These are phyloP conservation scores for Ambrosiella beaveri DNA, from an alignment of 2,329 filamentous ascomycete species.

Conservation along the genomic window DNA sequence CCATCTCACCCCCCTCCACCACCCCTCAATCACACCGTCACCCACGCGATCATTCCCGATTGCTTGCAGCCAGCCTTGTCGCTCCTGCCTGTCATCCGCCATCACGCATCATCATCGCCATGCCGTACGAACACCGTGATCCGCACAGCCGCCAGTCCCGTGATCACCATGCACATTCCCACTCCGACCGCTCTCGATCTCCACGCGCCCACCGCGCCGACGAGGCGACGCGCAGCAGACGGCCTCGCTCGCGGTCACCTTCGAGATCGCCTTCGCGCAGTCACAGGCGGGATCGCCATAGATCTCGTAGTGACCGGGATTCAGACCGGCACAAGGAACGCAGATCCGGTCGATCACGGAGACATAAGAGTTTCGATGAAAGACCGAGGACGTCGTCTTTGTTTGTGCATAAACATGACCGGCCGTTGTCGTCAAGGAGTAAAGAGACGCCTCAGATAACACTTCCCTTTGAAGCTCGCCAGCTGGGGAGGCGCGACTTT, in stretches of 20 bases:
- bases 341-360: not conserved
- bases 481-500: slow-evolving; percentile 54
- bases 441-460: not conserved
- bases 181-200: not conserved
- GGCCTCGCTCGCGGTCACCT: not conserved
- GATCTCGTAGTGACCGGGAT: not conserved
- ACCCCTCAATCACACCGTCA: too few relatives aligned
- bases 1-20: too few relatives aligned
- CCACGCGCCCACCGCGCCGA: not conserved
- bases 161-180: not conserved
- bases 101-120: too few relatives aligned
- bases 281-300: not conserved
- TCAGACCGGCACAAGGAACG: not conserved
- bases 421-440: not conserved
- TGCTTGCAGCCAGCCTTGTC: too few relatives aligned
- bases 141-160: not conserved
- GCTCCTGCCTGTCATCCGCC: too few relatives aligned
- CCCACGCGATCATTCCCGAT: too few relatives aligned
- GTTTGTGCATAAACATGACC: not conserved
- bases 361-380: not conserved
- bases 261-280: not conserved
- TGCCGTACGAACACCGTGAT: not conserved
- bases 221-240: not conserved
- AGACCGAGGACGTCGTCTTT: not conserved
- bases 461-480: slow-evolving; percentile 49